Percentiles rank a stretch among this genome's conserved stretches.
Evolutionary conservation across 2,329 filamentous ascomycete species (phyloP).

Genomic region (Chrysoporthe austroafricana): DNA sequence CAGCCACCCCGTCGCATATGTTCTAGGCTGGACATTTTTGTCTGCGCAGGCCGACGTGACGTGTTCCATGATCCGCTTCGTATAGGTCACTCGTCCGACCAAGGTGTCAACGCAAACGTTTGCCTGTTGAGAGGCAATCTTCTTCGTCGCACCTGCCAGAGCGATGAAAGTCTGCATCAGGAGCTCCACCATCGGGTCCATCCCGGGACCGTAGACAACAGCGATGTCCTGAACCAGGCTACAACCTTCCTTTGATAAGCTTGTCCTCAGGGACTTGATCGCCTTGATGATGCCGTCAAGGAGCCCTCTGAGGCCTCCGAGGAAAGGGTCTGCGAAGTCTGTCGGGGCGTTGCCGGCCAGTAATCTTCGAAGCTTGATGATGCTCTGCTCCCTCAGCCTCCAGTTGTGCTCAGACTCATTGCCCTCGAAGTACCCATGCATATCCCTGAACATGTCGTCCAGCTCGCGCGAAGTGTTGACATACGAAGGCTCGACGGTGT

Average conservation of each 20-base stretch:
- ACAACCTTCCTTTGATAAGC: conserved; percentile 85
- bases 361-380: conserved; percentile 75
- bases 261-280: conserved; percentile 82
- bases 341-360: conserved; percentile 81
- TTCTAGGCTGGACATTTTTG: conserved; percentile 88
- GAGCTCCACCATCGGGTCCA: conserved; percentile 89
- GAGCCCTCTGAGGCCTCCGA: conserved; percentile 71
- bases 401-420: conserved; percentile 91
- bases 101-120: conserved; percentile 81
- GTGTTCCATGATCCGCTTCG: conserved; percentile 80
- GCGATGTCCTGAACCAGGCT: conserved; percentile 84
- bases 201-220: conserved; percentile 71
- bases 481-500: conserved; percentile 78
- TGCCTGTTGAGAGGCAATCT: conserved; percentile 84
- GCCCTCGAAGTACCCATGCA: conserved; percentile 82
- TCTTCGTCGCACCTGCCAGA: conserved; percentile 86
- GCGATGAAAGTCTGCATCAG: conserved; percentile 89
- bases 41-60: conserved; percentile 82
- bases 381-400: conserved; percentile 81
- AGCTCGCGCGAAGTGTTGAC: conserved; percentile 84
- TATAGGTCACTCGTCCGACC: conserved; percentile 80
- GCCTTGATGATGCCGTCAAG: conserved; percentile 90
- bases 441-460: conserved; percentile 84
- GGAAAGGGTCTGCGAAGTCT: conserved; percentile 74
- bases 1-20: conserved; percentile 80